Base-by-base conservation (phyloP, 2,329 filamentous ascomycete genomes). In the Alternaria sp. region DNA sequence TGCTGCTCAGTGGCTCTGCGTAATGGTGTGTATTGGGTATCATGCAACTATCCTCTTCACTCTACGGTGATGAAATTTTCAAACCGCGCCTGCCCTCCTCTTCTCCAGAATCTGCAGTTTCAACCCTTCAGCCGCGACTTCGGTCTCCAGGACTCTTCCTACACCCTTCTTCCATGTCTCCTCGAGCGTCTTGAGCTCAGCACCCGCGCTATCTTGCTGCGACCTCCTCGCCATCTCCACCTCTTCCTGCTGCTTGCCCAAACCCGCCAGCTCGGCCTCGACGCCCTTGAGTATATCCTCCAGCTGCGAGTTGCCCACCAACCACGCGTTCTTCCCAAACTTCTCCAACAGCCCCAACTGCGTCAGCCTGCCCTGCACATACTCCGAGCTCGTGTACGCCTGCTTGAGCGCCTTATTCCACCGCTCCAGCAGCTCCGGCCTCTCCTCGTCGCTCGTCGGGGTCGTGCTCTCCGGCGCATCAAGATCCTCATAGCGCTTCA, bases 321-420 rank as follows among this genome's bases (percentile, higher is more conserved):
- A 85, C 95, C 96, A 98, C 10, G 93, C 91, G 79, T 97, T 97
- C 81, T 93, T 93, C 69, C 95, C 96, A 79, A 90, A 90, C 54
- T 86, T 86, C 73, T 96, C 92, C 19, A 97, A 87, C n/a, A 97
- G 85, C 1, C 85, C 83, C 17, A 97, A 87, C 79, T 90, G 88
- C 46, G 86, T 84, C 54, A 86, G 79, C 25, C 88, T 82, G 54
- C 81, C 82, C 3, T 83, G 80, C 21, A 91, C 81, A 75, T 91
- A 89, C 5, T 86, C 84, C 44, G 84, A 85, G 54, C 85, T 85
- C 0, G 84, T 84, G 75, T 89, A 89, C 21, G 88, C 87, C 67
- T 83, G 83, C 55, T 82, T 82, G 51, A 90, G 77, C 2, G 84
- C 83, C 40, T 81, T 72, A 54, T 81, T 81, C 86, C 86, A 88